Evolutionary conservation across 495 filamentous ascomycete genomes (phyloP).

Genomic region (Neurospora sp.): DNA sequence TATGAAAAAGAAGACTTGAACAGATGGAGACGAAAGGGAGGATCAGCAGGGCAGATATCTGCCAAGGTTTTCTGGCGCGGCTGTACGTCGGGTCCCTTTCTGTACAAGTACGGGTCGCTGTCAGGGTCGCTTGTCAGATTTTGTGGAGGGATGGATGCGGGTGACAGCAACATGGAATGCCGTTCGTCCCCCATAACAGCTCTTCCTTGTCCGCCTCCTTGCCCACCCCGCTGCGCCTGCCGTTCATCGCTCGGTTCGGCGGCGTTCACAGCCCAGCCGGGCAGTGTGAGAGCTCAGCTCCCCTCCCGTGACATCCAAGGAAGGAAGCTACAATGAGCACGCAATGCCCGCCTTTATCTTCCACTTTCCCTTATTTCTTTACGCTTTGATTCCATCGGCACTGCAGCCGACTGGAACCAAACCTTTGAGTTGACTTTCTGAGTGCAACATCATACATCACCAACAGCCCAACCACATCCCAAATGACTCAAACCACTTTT

Average conservation of each 20-base stretch:
- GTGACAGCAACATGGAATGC: neutral
- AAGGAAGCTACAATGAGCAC: neutral
- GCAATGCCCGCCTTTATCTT: neutral
- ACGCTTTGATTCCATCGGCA: neutral
- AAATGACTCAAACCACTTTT: neutral
- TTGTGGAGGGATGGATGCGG: neutral
- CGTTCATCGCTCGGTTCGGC: neutral
- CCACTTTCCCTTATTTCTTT: neutral
- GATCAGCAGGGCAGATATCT: neutral
- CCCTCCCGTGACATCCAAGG: neutral
- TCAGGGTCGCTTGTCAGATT: neutral
- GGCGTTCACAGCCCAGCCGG: neutral
- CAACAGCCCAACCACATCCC: neutral
- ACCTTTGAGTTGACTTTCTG: neutral
- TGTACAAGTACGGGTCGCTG: neutral
- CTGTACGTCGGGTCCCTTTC: neutral
- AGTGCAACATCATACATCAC: neutral
- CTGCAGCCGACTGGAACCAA: neutral
- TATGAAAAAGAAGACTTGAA: neutral
- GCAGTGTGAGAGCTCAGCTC: neutral
- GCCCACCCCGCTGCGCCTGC: neutral
- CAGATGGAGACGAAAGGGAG: neutral
- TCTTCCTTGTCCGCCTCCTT: neutral
- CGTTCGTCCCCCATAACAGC: neutral
- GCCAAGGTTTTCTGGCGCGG: neutral